Percentiles rank a stretch among this genome's conserved stretches.
These are phyloP conservation scores for Oryza officinalis DNA, from an alignment of 176 grass and related monocot species.

Conservation along the genomic window DNA sequence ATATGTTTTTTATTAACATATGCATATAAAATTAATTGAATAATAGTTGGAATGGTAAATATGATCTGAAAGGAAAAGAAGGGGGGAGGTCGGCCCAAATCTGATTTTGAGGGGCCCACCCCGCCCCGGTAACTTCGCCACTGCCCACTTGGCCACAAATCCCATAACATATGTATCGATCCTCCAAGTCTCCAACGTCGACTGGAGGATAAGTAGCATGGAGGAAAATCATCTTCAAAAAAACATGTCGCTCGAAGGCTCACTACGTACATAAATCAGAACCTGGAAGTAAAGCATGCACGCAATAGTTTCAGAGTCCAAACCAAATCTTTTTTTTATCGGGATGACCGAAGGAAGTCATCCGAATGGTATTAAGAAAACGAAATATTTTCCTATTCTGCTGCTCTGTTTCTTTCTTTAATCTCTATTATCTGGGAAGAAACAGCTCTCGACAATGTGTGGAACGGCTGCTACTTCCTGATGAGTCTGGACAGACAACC, in stretches of 20 bases:
- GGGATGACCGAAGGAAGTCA: no score
- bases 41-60: no score
- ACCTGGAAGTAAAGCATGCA: constrained; percentile 31
- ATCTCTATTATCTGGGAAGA: background rate
- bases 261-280: constrained; percentile 23
- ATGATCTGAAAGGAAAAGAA: no score
- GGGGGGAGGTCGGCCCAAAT: no score
- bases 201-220: no score
- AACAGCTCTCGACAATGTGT: constrained; percentile 9
- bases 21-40: no score
- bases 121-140: no score
- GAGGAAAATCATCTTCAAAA: constrained; percentile 4
- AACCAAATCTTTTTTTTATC: background rate
- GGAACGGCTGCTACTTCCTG: constrained; percentile 14
- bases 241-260: constrained; percentile 12
- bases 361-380: background rate
- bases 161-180: no score
- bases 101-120: no score
- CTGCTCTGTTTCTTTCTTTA: background rate
- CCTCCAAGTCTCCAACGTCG: no score
- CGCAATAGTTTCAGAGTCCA: constrained; percentile 32
- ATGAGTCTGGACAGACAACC: constrained; percentile 33
- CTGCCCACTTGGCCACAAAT: no score
- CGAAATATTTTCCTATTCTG: constrained; percentile 21
- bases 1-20: no score